These are phyloP conservation scores for Tetrahymena thermophila DNA, from an alignment of 73 alveolate species.

Conservation along the genomic window DNA sequence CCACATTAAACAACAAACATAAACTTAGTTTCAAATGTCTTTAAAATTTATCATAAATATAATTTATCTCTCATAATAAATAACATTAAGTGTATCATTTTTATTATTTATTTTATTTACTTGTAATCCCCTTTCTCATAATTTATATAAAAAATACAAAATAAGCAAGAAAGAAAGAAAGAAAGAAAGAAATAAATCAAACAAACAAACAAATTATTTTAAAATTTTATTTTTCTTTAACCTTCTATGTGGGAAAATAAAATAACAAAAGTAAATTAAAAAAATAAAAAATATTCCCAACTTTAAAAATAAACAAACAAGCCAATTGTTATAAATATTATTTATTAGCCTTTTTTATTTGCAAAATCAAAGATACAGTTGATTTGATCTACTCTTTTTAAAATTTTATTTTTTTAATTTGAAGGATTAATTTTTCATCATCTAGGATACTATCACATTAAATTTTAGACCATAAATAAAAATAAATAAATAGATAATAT, in stretches of 20 bases:
- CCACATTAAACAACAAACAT: not conserved
- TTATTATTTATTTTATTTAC: not conserved
- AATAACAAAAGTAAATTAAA: not conserved
- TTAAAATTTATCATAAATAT: too few species aligned
- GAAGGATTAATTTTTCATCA: not conserved
- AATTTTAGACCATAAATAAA: not conserved
- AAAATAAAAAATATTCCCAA: not conserved
- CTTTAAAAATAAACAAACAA: too few species aligned
- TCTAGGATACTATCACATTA: not conserved
- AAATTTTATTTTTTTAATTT: too few species aligned
- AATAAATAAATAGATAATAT: too few species aligned
- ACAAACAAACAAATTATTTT: too few species aligned
- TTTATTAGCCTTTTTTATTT: too few species aligned
- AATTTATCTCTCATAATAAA: not conserved
- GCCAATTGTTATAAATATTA: too few species aligned
- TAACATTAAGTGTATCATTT: not conserved
- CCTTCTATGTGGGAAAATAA: not conserved
- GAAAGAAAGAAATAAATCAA: too few species aligned
- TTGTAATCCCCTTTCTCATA: not conserved
- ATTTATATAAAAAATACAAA: too few species aligned
- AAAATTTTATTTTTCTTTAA: not conserved
- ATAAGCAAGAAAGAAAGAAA: not conserved
- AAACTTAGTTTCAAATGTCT: not conserved
- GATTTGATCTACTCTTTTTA: not conserved
- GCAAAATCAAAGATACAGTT: not conserved